These are phyloP conservation scores for Lipomyces yarrowii DNA, from an alignment of 1,139 yeast genomes.

Conservation along the genomic window DNA sequence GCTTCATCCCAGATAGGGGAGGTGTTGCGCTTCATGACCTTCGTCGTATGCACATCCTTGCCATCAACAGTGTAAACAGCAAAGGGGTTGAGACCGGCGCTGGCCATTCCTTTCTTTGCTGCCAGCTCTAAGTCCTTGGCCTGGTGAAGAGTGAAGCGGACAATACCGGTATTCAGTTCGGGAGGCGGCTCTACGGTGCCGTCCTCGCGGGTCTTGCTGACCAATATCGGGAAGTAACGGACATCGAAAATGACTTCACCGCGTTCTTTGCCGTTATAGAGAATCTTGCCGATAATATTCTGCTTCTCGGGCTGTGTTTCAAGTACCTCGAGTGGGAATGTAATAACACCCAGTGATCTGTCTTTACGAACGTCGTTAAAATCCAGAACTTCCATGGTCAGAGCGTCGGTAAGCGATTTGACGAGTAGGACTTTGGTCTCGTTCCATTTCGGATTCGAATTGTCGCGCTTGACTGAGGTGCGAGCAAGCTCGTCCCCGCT, in stretches of 20 bases:
- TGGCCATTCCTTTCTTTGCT: conserved; percentile 54
- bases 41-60: conserved; percentile 59
- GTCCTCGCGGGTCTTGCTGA: conserved; percentile 73
- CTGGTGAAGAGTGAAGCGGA: conserved; percentile 68
- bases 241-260: conserved; percentile 74
- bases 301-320: conserved; percentile 52
- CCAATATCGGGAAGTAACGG: conserved; percentile 77
- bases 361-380: conserved; percentile 80
- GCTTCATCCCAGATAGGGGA: conserved; percentile 68
- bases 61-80: conserved; percentile 71
- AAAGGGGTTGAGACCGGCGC: conserved; percentile 67
- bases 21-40: conserved; percentile 61
- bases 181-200: conserved; percentile 79
- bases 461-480: conserved; percentile 66
- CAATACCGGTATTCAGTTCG: conserved; percentile 92
- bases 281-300: conserved; percentile 57
- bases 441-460: conserved; percentile 78
- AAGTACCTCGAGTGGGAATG: conserved; percentile 71
- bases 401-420: conserved; percentile 76
- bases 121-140: conserved; percentile 65
- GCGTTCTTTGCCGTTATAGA: conserved; percentile 76
- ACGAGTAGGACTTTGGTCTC: conserved; percentile 74
- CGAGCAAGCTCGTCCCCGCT: conserved; percentile 60
- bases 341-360: conserved; percentile 74
- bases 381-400: conserved; percentile 69